phyloP scores from a whole-genome alignment of 768 basidiomycete species.

The Lentinus brumalis region DNA sequence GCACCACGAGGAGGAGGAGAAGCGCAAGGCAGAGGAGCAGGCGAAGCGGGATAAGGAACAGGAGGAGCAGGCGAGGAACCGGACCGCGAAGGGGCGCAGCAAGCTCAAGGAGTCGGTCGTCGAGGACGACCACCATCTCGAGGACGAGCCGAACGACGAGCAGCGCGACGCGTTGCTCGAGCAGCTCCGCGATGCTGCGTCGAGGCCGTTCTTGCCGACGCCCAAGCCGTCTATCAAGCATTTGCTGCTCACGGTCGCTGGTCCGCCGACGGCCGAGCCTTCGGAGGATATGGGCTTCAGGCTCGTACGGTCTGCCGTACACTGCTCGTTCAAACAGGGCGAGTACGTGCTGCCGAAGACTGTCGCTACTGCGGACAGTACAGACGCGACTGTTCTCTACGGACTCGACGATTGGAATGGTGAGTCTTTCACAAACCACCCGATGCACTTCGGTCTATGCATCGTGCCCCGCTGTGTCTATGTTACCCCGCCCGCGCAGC shows the following conservation, averaged over 20 bases:
- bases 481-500: too few species aligned
- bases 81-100: slow-evolving; percentile 15
- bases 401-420: slow-evolving; percentile 56
- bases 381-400: slow-evolving; percentile 40
- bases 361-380: background rate
- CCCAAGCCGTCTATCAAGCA: slow-evolving; percentile 42
- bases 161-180: slow-evolving; percentile 19
- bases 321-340: slow-evolving; percentile 48
- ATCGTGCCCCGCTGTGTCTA: too few species aligned
- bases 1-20: slow-evolving; percentile 32
- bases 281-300: slow-evolving; percentile 38
- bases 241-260: slow-evolving; percentile 53
- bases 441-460: too few species aligned
- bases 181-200: slow-evolving; percentile 30
- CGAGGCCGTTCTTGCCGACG: slow-evolving; percentile 30
- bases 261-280: slow-evolving; percentile 29
- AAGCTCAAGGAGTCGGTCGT: slow-evolving; percentile 14
- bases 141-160: slow-evolving; percentile 9
- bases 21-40: slow-evolving; percentile 19
- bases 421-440: slow-evolving; percentile 28
- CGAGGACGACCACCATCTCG: slow-evolving; percentile 6
- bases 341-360: slow-evolving; percentile 15
- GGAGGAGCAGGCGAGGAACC: slow-evolving; percentile 22
- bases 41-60: slow-evolving; percentile 24
- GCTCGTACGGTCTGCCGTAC: slow-evolving; percentile 24